These are phyloP conservation scores for Coemansia sp. DNA, from an alignment of 192 early-diverging fungal genomes.

Conservation along the genomic window DNA sequence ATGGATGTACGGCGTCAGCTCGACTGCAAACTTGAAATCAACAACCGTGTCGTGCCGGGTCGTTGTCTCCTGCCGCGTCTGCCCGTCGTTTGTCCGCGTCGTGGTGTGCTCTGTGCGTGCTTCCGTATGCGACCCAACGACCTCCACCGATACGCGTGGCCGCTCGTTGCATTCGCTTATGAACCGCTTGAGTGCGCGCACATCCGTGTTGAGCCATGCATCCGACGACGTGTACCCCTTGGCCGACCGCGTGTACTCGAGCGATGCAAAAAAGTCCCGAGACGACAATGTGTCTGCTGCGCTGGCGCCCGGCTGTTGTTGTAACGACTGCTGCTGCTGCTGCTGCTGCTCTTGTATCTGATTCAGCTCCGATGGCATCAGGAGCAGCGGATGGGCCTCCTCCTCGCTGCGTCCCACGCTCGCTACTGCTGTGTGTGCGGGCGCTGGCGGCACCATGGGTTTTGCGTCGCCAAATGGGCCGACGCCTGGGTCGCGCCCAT, in stretches of 20 bases:
- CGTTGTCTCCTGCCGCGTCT: constrained; percentile 6
- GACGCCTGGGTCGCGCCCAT: neutral
- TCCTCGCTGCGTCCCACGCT: neutral
- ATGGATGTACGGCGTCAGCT: constrained; percentile 50
- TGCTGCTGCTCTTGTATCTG: neutral
- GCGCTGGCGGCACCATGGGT: neutral
- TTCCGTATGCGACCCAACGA: constrained; percentile 37
- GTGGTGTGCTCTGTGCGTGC: constrained; percentile 11
- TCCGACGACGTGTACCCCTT: constrained; percentile 50
- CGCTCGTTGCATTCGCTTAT: constrained; percentile 43
- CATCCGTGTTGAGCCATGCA: constrained; percentile 45
- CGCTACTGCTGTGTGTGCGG: neutral
- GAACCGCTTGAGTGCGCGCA: constrained; percentile 30
- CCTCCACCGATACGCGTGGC: constrained; percentile 38
- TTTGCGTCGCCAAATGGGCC: constrained; percentile 23
- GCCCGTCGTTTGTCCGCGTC: constrained; percentile 11
- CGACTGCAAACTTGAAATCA: constrained; percentile 43
- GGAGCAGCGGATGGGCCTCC: constrained; percentile 12
- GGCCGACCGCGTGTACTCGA: constrained; percentile 43
- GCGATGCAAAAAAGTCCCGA: constrained; percentile 45
- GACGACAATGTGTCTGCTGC: constrained; percentile 15
- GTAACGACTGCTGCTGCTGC: neutral
- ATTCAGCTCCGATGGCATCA: neutral
- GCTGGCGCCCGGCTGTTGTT: neutral
- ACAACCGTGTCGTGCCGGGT: constrained; percentile 31